These are phyloP conservation scores for Solanum medicagineum DNA, from an alignment of 257 asterid species.

Conservation along the genomic window DNA sequence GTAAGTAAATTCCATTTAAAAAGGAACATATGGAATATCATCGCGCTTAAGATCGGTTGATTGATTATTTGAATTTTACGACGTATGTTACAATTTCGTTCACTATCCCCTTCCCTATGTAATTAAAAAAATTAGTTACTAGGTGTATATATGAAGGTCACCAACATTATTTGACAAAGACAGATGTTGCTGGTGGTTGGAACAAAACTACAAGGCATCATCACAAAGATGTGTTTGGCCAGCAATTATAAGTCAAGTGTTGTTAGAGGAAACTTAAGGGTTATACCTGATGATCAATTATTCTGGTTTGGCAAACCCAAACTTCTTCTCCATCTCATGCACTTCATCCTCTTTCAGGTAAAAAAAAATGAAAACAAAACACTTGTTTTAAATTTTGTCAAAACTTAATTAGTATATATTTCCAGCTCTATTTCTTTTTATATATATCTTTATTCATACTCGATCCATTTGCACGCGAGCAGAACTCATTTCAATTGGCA, in stretches of 20 bases:
- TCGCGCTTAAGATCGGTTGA: fast-evolving
- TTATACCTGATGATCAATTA: slow-evolving; percentile 56
- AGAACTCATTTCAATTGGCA: slow-evolving; percentile 73
- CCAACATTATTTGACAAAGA: background rate
- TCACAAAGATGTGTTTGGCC: slow-evolving; percentile 66
- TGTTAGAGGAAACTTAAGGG: slow-evolving; percentile 42
- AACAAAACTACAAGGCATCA: slow-evolving; percentile 62
- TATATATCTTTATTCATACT: background rate
- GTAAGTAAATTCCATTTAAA: slow-evolving; percentile 14
- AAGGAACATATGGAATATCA: background rate
- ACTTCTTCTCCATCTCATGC: slow-evolving; percentile 69
- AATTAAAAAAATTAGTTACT: background rate
- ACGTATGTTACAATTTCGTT: background rate
- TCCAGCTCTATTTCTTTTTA: too few relatives aligned
- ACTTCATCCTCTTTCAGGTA: slow-evolving; percentile 52
- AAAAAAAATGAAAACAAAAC: too few relatives aligned
- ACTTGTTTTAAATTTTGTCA: too few relatives aligned
- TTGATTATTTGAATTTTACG: background rate
- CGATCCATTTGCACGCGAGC: background rate
- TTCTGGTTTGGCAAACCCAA: slow-evolving; percentile 58
- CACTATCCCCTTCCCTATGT: background rate
- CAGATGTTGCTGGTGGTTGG: slow-evolving; percentile 59
- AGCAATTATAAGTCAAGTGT: slow-evolving; percentile 38
- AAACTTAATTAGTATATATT: too few relatives aligned
- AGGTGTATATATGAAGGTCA: background rate